These are phyloP conservation scores for Scleromitrula shiraiana DNA, from an alignment of 2,329 filamentous ascomycete species.

Conservation along the genomic window DNA sequence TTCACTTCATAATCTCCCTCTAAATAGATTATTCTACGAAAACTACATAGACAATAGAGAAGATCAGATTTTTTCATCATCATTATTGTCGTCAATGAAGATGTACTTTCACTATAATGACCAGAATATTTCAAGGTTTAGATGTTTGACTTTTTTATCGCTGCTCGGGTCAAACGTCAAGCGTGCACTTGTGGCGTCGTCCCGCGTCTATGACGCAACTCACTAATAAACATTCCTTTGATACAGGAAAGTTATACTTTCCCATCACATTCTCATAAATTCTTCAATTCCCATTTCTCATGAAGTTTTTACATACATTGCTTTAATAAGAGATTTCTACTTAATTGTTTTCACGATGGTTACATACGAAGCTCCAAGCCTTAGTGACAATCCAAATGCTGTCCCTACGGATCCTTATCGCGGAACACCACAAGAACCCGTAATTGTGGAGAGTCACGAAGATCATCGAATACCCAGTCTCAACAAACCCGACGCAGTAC, in stretches of 20 bases:
- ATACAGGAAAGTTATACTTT: too few species aligned
- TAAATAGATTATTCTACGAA: too few species aligned
- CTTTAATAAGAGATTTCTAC: background rate
- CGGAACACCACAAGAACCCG: background rate
- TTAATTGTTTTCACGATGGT: background rate
- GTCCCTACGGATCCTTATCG: background rate
- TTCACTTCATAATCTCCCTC: too few species aligned
- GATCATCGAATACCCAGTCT: background rate
- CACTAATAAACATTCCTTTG: background rate
- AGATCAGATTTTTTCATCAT: too few species aligned
- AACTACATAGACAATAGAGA: too few species aligned
- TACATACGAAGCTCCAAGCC: background rate
- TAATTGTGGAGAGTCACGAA: background rate
- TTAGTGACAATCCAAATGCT: background rate
- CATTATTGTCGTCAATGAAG: too few species aligned
- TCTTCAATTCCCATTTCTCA: too few species aligned
- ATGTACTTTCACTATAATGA: too few species aligned
- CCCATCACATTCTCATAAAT: too few species aligned
- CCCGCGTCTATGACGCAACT: background rate
- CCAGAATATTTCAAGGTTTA: too few species aligned
- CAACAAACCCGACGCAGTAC: background rate
- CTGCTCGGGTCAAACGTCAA: too few species aligned
- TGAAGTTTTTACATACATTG: background rate
- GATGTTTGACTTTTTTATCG: too few species aligned
- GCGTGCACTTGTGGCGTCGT: background rate